Evolutionary conservation across 164 flowering plant species (phyloP).

Genomic region (Annona squamosa): DNA sequence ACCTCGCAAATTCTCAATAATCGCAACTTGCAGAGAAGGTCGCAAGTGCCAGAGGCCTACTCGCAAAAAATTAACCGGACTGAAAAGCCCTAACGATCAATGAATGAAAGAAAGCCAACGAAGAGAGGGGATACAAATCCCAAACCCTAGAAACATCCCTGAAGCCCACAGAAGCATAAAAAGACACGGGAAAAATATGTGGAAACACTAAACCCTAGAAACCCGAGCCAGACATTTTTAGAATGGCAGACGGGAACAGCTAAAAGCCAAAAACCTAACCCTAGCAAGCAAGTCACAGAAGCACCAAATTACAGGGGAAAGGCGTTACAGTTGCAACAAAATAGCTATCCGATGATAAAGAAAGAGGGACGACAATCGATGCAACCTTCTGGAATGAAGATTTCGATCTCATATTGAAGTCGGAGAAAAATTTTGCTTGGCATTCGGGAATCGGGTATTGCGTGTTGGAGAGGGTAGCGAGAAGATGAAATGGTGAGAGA

Average conservation of each 20-base stretch:
- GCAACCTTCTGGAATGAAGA: neutral
- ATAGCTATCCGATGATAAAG: neutral
- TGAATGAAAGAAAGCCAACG: neutral
- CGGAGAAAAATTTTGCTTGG: neutral
- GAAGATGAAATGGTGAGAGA: neutral
- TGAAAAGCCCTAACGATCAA: neutral
- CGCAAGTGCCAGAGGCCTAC: neutral
- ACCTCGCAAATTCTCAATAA: neutral
- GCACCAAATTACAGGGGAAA: neutral
- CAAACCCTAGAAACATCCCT: neutral
- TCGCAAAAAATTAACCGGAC: neutral
- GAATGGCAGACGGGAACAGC: neutral
- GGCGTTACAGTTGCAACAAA: neutral
- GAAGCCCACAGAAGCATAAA: neutral
- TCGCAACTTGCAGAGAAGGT: neutral
- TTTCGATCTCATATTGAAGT: neutral
- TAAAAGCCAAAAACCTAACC: neutral
- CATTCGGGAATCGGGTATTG: neutral
- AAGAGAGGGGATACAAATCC: neutral
- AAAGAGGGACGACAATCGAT: neutral
- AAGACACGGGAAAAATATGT: neutral
- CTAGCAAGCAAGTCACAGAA: neutral
- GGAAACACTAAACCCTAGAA: constrained; percentile 4
- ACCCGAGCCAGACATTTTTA: neutral
- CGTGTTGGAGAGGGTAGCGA: neutral